Conservation (phyloP, 83 land plant species). For the Thuja plicata region DNA sequence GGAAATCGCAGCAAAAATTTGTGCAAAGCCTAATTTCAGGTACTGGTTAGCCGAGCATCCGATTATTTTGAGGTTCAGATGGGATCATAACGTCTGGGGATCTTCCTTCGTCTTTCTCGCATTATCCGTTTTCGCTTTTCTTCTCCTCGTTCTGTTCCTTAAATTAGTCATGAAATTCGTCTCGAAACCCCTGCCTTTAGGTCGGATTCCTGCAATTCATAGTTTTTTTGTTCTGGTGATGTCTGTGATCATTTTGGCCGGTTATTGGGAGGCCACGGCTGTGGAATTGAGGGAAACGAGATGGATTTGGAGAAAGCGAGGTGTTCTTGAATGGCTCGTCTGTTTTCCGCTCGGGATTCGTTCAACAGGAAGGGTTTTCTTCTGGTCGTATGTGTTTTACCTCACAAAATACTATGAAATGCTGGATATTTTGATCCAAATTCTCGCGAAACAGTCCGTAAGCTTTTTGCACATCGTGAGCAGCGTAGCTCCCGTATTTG, state of each 20-base stretch:
- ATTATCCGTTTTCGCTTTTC: not conserved
- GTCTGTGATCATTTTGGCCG: slow-evolving; percentile 28
- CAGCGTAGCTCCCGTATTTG: slow-evolving; percentile 3
- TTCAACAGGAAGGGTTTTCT: slow-evolving; percentile 41
- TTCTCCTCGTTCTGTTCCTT: not conserved
- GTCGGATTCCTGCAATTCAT: not conserved
- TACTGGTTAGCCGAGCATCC: slow-evolving; percentile 28
- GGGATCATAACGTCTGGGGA: slow-evolving; percentile 22
- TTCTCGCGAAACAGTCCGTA: slow-evolving; percentile 10
- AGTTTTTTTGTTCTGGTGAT: not conserved
- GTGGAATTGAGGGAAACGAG: slow-evolving; percentile 31
- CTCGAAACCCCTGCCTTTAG: slow-evolving; percentile 12
- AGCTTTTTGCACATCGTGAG: slow-evolving; percentile 1
- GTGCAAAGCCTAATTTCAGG: not conserved
- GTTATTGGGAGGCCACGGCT: slow-evolving; percentile 29
- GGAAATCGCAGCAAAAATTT: not conserved
- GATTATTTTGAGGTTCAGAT: slow-evolving; percentile 20
- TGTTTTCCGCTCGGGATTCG: slow-evolving; percentile 41
- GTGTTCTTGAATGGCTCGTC: slow-evolving; percentile 18
- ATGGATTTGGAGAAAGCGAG: slow-evolving; percentile 28
- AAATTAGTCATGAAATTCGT: not conserved
- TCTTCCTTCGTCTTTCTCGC: slow-evolving; percentile 20
- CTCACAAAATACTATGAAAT: slow-evolving; percentile 38
- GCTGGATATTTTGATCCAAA: slow-evolving; percentile 11
- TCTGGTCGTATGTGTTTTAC: slow-evolving; percentile 57